Percentiles rank a stretch among this genome's conserved stretches.
These are phyloP conservation scores for Calocybe indica DNA, from an alignment of 768 basidiomycete species.

Conservation along the genomic window DNA sequence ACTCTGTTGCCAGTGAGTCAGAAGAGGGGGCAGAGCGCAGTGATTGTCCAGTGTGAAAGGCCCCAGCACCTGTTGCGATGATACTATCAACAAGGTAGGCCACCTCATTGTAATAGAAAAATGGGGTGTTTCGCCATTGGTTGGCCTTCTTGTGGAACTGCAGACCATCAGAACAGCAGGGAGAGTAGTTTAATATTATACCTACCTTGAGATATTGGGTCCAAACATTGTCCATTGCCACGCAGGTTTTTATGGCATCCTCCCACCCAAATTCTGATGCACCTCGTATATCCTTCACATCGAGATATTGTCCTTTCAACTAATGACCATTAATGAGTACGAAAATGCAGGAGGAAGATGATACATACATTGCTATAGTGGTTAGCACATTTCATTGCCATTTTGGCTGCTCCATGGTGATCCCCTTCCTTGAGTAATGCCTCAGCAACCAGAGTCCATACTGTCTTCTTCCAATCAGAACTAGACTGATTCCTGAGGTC, in stretches of 20 bases:
- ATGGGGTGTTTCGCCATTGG: conserved; percentile 8
- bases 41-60: conserved; percentile 8
- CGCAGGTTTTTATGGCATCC: conserved; percentile 12
- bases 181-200: background rate
- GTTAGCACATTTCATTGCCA: conserved; percentile 2
- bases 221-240: background rate
- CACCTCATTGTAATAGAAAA: conserved; percentile 10
- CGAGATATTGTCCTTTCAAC: conserved; percentile 4
- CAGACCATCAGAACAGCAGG: background rate
- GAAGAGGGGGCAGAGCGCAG: too few species aligned
- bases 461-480: conserved; percentile 1
- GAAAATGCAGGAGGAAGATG: background rate
- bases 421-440: too few species aligned
- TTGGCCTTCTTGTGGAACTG: conserved; percentile 2
- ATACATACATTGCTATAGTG: conserved; percentile 1
- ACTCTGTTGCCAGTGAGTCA: background rate
- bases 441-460: too few species aligned
- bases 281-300: background rate
- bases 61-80: conserved; percentile 10
- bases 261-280: conserved; percentile 8
- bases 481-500: conserved; percentile 1
- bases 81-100: conserved; percentile 5
- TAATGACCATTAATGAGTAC: background rate
- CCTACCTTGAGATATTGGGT: background rate
- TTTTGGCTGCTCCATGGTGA: background rate